Evolutionary conservation across 768 basidiomycete species (phyloP).

Genomic region (Boletus barrowsii): DNA sequence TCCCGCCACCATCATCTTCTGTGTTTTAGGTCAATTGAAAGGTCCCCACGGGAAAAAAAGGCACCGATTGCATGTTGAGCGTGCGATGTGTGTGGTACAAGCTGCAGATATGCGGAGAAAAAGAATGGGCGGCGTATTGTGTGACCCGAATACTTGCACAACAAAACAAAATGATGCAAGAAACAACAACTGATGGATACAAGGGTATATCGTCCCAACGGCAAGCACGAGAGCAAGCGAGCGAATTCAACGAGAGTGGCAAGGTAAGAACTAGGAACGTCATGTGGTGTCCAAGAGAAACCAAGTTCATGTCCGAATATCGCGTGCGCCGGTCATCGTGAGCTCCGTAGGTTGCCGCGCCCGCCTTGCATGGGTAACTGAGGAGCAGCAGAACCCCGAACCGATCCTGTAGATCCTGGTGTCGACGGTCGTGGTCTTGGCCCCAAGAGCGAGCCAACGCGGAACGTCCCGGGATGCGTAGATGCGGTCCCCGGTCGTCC

Average conservation of each 20-base stretch:
- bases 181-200: neutral
- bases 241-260: constrained; percentile 12
- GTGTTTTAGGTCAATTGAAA: neutral
- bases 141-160: constrained; percentile 1
- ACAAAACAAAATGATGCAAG: neutral
- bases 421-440: constrained; percentile 28
- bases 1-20: constrained; percentile 12
- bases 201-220: constrained; percentile 14
- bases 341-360: constrained; percentile 17
- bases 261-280: neutral
- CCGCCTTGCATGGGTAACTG: constrained; percentile 34
- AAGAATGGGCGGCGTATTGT: neutral
- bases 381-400: constrained; percentile 17
- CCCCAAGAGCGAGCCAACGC: constrained; percentile 26
- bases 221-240: constrained; percentile 3
- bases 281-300: constrained; percentile 24
- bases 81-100: constrained; percentile 19
- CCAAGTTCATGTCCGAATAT: neutral
- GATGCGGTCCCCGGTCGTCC: constrained; percentile 10
- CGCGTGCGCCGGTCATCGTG: constrained; percentile 9
- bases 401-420: constrained; percentile 19
- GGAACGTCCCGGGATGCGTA: neutral
- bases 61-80: neutral
- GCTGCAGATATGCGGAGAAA: constrained; percentile 6
- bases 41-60: neutral